Conservation (phyloP, 2,329 filamentous ascomycete genomes). For the Ophiostoma pallidulum region DNA sequence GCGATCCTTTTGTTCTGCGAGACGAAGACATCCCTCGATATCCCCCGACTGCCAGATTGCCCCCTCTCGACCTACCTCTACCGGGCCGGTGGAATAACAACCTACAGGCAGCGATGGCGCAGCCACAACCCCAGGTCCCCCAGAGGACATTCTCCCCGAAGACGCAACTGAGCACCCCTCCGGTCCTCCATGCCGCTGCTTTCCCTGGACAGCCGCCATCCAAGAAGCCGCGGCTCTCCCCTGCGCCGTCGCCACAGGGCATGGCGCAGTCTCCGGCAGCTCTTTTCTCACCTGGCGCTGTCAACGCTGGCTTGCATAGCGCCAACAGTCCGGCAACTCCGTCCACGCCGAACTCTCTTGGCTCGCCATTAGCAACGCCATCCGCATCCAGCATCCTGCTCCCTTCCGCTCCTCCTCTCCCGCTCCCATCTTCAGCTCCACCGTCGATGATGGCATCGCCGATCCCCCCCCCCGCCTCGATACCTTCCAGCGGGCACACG, state of each 20-base stretch:
- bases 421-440: slow-evolving; percentile 54
- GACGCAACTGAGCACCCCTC: slow-evolving; percentile 19
- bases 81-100: too few species aligned
- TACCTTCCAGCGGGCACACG: slow-evolving; percentile 2
- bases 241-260: slow-evolving; percentile 13
- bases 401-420: slow-evolving; percentile 16
- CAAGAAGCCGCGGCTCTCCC: slow-evolving; percentile 16
- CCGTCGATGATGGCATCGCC: slow-evolving; percentile 8
- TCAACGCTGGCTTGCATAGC: slow-evolving; percentile 4
- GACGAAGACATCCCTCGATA: neutral
- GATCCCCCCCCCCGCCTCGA: slow-evolving; percentile 3
- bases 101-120: slow-evolving; percentile 39
- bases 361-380: slow-evolving; percentile 15
- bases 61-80: too few species aligned
- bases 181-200: slow-evolving; percentile 10
- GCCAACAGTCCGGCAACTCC: slow-evolving; percentile 14
- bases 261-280: slow-evolving; percentile 5
- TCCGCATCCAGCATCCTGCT: slow-evolving; percentile 12
- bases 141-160: slow-evolving; percentile 15
- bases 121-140: slow-evolving; percentile 43
- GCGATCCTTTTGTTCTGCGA: neutral
- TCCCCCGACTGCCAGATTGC: too few species aligned
- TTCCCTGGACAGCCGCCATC: slow-evolving; percentile 20
- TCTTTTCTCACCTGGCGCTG: slow-evolving; percentile 4
- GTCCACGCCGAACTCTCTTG: slow-evolving; percentile 15